phyloP scores from a whole-genome alignment of 2,329 filamentous ascomycete genomes.

The Exophiala dermatitidis region DNA sequence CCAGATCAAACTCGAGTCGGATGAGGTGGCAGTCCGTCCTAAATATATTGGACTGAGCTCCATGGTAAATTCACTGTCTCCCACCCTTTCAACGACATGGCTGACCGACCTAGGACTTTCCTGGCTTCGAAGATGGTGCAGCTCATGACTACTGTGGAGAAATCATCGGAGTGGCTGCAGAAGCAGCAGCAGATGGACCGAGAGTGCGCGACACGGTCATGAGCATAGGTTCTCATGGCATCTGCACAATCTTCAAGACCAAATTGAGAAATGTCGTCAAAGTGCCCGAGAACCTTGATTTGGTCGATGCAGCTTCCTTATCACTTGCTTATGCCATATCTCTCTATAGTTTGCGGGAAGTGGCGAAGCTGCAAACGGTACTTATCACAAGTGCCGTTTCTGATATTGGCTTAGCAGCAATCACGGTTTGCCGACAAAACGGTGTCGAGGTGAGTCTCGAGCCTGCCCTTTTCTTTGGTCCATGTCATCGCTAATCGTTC shows the following conservation, averaged over 20 bases:
- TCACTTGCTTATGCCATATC: not conserved
- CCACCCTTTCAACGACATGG: not conserved
- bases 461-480: too few species aligned
- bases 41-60: constrained; percentile 3
- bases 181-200: not conserved
- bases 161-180: not conserved
- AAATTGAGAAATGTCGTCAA: not conserved
- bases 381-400: not conserved
- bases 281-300: not conserved
- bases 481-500: too few species aligned
- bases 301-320: not conserved
- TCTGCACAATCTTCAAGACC: not conserved
- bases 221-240: not conserved
- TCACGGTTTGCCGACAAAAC: not conserved
- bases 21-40: constrained; percentile 5
- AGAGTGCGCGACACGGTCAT: not conserved
- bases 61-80: constrained; percentile 2
- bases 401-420: not conserved
- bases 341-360: not conserved
- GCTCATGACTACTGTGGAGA: not conserved
- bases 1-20: not conserved
- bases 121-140: not conserved
- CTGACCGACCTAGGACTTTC: not conserved
- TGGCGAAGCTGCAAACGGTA: not conserved
- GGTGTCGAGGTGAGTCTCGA: not conserved